Base-by-base conservation (phyloP, 352 stramenopile genomes). In the Phytophthora fragariae region DNA sequence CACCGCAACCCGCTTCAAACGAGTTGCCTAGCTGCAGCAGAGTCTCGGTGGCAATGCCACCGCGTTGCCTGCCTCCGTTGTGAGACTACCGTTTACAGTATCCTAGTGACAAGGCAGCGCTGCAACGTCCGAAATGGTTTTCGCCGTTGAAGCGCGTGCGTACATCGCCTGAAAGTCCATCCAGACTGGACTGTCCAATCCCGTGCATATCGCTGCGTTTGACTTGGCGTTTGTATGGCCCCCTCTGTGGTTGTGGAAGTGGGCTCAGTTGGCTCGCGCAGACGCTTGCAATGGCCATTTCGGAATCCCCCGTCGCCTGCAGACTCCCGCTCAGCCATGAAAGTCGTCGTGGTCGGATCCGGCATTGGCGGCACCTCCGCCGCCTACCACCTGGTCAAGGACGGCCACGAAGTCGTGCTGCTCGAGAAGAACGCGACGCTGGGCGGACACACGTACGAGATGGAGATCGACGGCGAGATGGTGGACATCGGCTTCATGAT, bases 401-500 rank as follows among this genome's bases (percentile, higher is more conserved):
- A 95, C 65, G 89, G 88, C 57, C 89, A 96, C 59, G 88, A 96
- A 67, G 89, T 96, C 41, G 53, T 92, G 31, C 72, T 96, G 46
- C 76, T 96, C 24, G 89, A 96, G 68, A 92, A 93, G 79, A 92
- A 95, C 64, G 84, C 88, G 65, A 85, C 78, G 59, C 69, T 96
- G 19, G 89, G 89, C 35, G 89, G 89, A 52, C 89, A 96, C 83
- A 92, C 89, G 73, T 95, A 92, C 76, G 84, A 91, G 69, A 93
- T 95, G 84, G 88, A 96, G 70, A 93, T 95, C 77, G 89, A 96
- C 77, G 76, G 80, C 68, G 88, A 96, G 71, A 82, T 85, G 59
- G 89, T 96, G 15, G 89, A 96, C 72, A 85, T 96, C 44, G 89
- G 89, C 72, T 96, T 96, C 77, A 96, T 96, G 89, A 96, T 96